Percentiles rank a stretch among this genome's conserved stretches.
phyloP scores from a whole-genome alignment of 306 rosid species.

The Chamaecrista fasciculata region DNA sequence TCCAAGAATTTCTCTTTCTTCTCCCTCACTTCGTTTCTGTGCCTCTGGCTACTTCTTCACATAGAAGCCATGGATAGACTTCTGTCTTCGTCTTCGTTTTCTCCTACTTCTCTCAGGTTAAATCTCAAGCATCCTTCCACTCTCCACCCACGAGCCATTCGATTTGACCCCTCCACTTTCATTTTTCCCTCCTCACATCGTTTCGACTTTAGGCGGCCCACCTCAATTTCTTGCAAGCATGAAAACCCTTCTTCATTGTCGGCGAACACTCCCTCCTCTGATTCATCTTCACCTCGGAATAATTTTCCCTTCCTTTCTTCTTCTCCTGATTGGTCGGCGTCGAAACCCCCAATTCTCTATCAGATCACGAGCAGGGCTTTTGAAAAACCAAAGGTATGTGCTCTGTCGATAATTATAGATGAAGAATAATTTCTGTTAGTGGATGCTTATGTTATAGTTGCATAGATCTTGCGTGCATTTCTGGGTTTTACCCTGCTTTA shows the following conservation, averaged over 20 bases:
- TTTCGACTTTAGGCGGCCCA: conserved; percentile 26
- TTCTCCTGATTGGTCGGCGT: conserved; percentile 33
- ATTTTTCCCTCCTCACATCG: conserved; percentile 30
- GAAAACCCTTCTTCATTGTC: conserved; percentile 41
- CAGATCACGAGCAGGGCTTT: conserved; percentile 41
- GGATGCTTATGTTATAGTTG: background rate
- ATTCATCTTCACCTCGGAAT: conserved; percentile 32
- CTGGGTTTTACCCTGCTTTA: background rate
- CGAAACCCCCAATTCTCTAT: conserved; percentile 34
- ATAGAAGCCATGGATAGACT: conserved; percentile 82
- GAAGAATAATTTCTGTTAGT: background rate
- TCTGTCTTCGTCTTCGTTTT: conserved; percentile 65
- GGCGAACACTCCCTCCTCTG: conserved; percentile 18
- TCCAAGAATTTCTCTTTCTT: conserved; percentile 13
- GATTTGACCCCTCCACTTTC: conserved; percentile 41
- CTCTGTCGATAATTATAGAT: background rate
- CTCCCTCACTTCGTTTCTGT: conserved; percentile 13
- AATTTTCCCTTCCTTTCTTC: conserved; percentile 20
- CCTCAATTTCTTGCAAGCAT: conserved; percentile 38
- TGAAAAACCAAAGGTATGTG: conserved; percentile 52
- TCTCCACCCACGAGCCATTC: conserved; percentile 33
- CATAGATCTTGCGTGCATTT: background rate
- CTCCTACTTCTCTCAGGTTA: conserved; percentile 42
- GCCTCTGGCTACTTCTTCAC: conserved; percentile 19
- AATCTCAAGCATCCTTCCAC: conserved; percentile 25